phyloP scores from a whole-genome alignment of 176 grass and related monocot species.

The Phyllostachys edulis region DNA sequence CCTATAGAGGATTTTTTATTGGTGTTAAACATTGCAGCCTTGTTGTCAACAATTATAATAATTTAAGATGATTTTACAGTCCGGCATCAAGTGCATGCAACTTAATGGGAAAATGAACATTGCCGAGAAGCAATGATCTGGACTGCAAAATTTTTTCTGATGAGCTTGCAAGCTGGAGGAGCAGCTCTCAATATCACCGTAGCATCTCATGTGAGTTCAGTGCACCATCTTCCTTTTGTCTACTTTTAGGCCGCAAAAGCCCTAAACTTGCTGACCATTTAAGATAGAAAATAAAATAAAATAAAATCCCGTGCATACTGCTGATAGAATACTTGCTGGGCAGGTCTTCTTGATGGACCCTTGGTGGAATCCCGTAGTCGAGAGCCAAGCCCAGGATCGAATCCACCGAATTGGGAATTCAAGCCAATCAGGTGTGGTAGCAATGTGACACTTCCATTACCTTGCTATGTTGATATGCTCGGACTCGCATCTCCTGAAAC shows the following conservation, averaged over 20 bases:
- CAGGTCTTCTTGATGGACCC: constrained; percentile 98
- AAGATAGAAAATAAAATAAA: background rate
- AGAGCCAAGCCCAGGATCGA: constrained; percentile 89
- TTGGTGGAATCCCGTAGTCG: constrained; percentile 97
- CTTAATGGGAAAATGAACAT: constrained; percentile 82
- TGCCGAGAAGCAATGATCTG: constrained; percentile 64
- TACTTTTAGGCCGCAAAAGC: background rate
- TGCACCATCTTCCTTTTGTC: background rate
- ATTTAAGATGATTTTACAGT: constrained; percentile 53
- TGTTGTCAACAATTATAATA: constrained; percentile 9
- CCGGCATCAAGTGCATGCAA: constrained; percentile 80
- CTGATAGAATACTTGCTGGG: constrained; percentile 18
- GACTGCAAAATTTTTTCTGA: constrained; percentile 89
- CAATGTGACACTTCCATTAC: background rate
- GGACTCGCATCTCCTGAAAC: background rate
- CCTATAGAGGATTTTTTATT: constrained; percentile 45
- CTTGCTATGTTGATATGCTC: background rate
- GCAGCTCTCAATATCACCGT: constrained; percentile 93
- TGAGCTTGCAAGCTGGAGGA: constrained; percentile 98
- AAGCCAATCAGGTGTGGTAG: constrained; percentile 82
- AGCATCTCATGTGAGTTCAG: constrained; percentile 76
- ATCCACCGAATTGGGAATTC: constrained; percentile 94
- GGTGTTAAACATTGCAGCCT: background rate
- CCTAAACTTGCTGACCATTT: background rate
- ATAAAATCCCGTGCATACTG: background rate